phyloP scores from a whole-genome alignment of 371 early-diverging fungal genomes.

The Mortierella sp. region DNA sequence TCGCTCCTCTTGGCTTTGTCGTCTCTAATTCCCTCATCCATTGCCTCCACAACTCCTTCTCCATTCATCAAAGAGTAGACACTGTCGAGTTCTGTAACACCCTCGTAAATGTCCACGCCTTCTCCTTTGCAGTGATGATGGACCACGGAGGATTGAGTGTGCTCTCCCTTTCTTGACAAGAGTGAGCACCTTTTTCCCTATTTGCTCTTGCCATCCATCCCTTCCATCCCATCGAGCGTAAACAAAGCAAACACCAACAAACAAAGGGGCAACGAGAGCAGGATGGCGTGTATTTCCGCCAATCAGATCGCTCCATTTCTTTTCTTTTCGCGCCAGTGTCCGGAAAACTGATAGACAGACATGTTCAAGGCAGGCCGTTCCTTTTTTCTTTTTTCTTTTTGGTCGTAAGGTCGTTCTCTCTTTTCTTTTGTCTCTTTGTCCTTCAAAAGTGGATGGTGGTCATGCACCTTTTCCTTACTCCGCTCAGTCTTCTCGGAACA shows the following conservation, averaged over 20 bases:
- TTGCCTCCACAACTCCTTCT: neutral
- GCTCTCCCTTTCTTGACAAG: neutral
- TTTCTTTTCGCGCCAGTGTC: neutral
- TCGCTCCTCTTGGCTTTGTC: neutral
- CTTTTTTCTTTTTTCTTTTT: neutral
- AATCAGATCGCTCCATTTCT: slow-evolving; percentile 13
- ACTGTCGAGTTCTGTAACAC: neutral
- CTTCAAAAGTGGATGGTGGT: neutral
- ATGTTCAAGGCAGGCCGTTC: neutral
- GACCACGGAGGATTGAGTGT: neutral
- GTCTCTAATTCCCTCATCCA: neutral
- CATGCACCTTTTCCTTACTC: neutral
- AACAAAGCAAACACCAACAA: neutral
- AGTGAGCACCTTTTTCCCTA: slow-evolving; percentile 3
- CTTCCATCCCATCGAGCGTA: neutral
- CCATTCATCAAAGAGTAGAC: slow-evolving; percentile 1
- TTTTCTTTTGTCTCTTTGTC: neutral
- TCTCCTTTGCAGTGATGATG: neutral
- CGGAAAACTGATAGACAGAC: neutral
- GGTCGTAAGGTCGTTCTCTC: neutral
- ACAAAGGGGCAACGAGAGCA: slow-evolving; percentile 7
- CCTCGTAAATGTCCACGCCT: neutral
- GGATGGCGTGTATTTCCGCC: slow-evolving; percentile 22
- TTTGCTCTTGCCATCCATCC: neutral
- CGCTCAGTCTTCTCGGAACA: neutral